phyloP scores from a whole-genome alignment of 2,329 filamentous ascomycete genomes.

The Aspergillus pseudonomiae region DNA sequence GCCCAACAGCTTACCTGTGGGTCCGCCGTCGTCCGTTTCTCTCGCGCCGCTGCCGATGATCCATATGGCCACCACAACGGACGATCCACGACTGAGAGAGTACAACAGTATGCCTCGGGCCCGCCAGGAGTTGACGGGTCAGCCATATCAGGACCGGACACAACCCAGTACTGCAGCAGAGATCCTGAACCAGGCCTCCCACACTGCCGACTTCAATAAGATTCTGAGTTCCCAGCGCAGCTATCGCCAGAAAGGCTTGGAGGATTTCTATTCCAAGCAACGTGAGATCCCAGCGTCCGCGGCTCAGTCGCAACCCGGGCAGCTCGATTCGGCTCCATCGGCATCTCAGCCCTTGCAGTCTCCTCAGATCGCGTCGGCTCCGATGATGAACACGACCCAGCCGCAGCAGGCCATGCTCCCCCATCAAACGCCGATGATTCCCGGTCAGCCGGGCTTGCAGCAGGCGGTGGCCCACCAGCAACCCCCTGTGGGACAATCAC shows the following conservation, averaged over 20 bases:
- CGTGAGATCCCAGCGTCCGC: conserved; percentile 72
- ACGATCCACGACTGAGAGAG: conserved; percentile 75
- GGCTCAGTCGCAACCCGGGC: conserved; percentile 30
- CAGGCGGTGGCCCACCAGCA: conserved; percentile 52
- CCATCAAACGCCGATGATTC: conserved; percentile 49
- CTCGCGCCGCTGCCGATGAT: conserved; percentile 80
- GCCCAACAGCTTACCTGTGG: conserved; percentile 70
- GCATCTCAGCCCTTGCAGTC: conserved; percentile 43
- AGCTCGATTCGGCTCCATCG: conserved; percentile 40
- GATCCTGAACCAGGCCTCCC: conserved; percentile 81
- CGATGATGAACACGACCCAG: conserved; percentile 38
- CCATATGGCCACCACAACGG: conserved; percentile 76
- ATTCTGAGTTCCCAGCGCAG: conserved; percentile 77
- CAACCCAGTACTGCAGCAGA: conserved; percentile 76
- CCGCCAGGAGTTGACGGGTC: conserved; percentile 85
- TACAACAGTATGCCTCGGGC: conserved; percentile 83
- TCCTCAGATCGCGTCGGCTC: conserved; percentile 38
- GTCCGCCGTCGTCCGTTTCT: conserved; percentile 65
- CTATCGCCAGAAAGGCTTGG: conserved; percentile 76
- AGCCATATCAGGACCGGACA: conserved; percentile 84
- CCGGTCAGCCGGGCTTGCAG: conserved; percentile 66
- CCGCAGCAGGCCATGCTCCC: conserved; percentile 42
- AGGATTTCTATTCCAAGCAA: conserved; percentile 78
- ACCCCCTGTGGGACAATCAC: conserved; percentile 63
- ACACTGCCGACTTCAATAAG: conserved; percentile 90